Evolutionary conservation across 192 early-diverging fungal genomes (phyloP), one percentile per base, ranked within the genome.

Genomic region (Dissophora ornata): DNA sequence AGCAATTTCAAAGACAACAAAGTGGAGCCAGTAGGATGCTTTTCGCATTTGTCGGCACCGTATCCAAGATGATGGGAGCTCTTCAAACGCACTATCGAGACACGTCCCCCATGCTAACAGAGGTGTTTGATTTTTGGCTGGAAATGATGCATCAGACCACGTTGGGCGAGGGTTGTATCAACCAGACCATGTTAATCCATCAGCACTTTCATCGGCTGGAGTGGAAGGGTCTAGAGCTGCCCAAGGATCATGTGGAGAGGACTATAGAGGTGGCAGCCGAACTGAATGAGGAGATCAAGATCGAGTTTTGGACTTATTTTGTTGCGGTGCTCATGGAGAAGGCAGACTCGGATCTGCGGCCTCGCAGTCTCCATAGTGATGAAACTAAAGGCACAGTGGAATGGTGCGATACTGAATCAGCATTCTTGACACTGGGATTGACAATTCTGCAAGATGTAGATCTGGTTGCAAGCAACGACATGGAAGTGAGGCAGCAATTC

Each of bases 181-280:
- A 77, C 57, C 73, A 77, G 38, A 67, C 25, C 32, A 77, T 77
- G 73, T 18, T 77, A 22, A 49, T 77, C 18, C 73, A 77, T 25
- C 73, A 77, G 32, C 73, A 77, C 26, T 77, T 77, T 47, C 73
- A 67, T 18, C 44, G 73, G 26, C 50, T 77, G 28, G 45, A 67
- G 3, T 77, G 73, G 73, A 57, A 42, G 28, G 58, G 54, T 9
- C 56, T 77, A 0, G 52, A 61, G 25, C 34, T 66, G 25, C 57
- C 64, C 15, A 53, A 33, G 40, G 40, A 57, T 16, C 32, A 22
- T 8, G 38, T 77, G 12, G 36, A 67, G 0, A 45, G 50, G 44
- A 67, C 58, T 33, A 12, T 77, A 18, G 34, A 62, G 5, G 53
- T 77, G 4, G 25, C 33, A 21, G 22, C 57, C 4, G 53, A 44